These are phyloP conservation scores for Talaromyces sp. DNA, from an alignment of 2,329 filamentous ascomycete species.

Conservation along the genomic window DNA sequence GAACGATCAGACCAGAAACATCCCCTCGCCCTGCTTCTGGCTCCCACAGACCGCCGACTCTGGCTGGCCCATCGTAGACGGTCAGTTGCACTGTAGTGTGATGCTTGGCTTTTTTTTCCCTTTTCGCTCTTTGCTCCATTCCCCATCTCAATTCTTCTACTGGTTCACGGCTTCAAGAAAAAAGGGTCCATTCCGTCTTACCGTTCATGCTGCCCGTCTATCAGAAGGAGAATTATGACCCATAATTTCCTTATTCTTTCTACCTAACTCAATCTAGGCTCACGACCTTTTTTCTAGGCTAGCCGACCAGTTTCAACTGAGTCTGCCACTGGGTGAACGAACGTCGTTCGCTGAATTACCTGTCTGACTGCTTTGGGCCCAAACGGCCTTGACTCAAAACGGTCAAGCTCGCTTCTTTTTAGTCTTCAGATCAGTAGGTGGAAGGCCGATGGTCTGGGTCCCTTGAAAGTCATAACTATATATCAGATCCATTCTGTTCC, in stretches of 20 bases:
- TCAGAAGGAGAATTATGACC: background rate
- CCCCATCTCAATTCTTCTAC: constrained; percentile 2
- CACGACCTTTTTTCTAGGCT: background rate
- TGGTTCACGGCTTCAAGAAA: constrained; percentile 3
- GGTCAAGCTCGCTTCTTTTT: constrained; percentile 1
- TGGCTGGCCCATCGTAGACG: background rate
- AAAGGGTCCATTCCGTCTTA: background rate
- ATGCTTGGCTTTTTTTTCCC: constrained; percentile 2
- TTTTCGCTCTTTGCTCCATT: constrained; percentile 2
- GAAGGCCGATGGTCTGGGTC: background rate
- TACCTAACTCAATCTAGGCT: constrained; percentile 10
- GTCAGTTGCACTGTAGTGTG: constrained; percentile 6
- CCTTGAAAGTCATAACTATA: constrained; percentile 9
- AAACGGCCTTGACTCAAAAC: constrained; percentile 10
- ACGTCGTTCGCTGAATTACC: background rate
- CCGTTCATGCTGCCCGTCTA: background rate
- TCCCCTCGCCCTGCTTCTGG: constrained; percentile 31
- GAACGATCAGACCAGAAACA: constrained; percentile 21
- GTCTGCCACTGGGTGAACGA: background rate
- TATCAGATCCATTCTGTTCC: constrained; percentile 20
- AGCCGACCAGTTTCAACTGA: background rate
- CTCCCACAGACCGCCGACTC: constrained; percentile 28
- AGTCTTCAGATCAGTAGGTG: constrained; percentile 3
- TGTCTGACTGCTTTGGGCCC: constrained; percentile 3
- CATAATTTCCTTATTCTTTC: constrained; percentile 1